These are phyloP conservation scores for Aspergillus ustus DNA, from an alignment of 2,329 filamentous ascomycete genomes.

Conservation along the genomic window DNA sequence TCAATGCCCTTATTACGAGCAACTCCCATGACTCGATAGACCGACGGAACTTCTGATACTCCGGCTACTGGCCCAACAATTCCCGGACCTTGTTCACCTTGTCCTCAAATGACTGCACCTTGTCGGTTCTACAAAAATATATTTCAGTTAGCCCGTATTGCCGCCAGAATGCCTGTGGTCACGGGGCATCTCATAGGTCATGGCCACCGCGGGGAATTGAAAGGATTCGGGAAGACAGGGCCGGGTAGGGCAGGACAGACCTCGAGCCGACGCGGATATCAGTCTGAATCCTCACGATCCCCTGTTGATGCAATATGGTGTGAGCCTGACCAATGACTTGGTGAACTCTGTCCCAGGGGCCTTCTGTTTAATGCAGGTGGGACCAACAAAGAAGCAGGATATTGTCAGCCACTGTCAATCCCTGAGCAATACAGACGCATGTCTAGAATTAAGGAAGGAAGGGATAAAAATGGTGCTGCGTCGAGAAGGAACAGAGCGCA, in stretches of 20 bases:
- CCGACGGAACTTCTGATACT: not conserved
- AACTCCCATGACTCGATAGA: not conserved
- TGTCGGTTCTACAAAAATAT: constrained; percentile 69
- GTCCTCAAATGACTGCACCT: constrained; percentile 78
- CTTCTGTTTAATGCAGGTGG: constrained; percentile 65
- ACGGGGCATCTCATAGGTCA: not conserved
- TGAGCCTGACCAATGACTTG: constrained; percentile 84
- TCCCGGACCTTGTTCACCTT: constrained; percentile 71
- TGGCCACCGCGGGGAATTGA: not conserved
- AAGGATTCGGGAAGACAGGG: not conserved
- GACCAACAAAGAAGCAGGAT: not conserved
- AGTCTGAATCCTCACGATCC: constrained; percentile 82
- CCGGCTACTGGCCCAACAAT: constrained; percentile 47
- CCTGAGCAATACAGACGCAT: not conserved
- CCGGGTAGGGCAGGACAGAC: constrained; percentile 49
- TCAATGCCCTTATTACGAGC: not conserved
- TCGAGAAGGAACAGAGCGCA: not conserved
- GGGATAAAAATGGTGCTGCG: not conserved
- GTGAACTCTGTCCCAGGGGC: constrained; percentile 88
- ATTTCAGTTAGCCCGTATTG: constrained; percentile 22
- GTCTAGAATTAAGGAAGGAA: not conserved
- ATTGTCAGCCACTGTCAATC: constrained; percentile 11
- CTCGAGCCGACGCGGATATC: constrained; percentile 85
- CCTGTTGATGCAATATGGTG: constrained; percentile 73
- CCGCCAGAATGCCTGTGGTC: constrained; percentile 4